Evolutionary conservation across 805 yeast genomes (phyloP).

Genomic region (Ogataea naganishii): DNA sequence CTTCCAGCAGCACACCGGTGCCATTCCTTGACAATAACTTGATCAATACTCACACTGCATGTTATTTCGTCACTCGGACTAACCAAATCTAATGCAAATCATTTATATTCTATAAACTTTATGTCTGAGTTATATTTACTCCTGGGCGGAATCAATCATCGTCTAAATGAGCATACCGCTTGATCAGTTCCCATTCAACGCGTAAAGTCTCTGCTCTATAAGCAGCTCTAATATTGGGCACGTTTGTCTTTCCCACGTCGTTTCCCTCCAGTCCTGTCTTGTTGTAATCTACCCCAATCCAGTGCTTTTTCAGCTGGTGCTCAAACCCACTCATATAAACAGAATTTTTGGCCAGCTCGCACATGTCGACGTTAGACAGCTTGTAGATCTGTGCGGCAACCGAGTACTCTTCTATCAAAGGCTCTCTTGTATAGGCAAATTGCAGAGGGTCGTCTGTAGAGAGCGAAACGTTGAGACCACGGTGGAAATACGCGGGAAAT

Average conservation of each 20-base stretch:
- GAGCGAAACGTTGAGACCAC: constrained; percentile 89
- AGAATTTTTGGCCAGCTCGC: constrained; percentile 90
- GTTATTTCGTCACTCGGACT: neutral
- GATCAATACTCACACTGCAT: too few relatives aligned
- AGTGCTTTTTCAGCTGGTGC: constrained; percentile 72
- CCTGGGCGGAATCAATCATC: constrained; percentile 2
- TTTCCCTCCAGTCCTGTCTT: constrained; percentile 67
- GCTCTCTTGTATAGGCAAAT: constrained; percentile 94
- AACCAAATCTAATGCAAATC: neutral
- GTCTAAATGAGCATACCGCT: constrained; percentile 36
- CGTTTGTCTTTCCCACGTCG: constrained; percentile 89
- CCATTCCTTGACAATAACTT: too few relatives aligned
- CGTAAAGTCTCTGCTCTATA: constrained; percentile 76
- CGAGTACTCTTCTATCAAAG: constrained; percentile 93
- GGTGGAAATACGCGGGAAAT: constrained; percentile 79
- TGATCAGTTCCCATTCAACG: constrained; percentile 62
- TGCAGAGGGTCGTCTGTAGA: constrained; percentile 98
- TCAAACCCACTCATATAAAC: constrained; percentile 95
- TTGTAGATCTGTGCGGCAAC: constrained; percentile 98
- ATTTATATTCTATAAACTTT: too few relatives aligned
- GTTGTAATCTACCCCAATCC: constrained; percentile 71
- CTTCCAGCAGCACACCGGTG: too few relatives aligned
- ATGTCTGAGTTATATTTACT: neutral
- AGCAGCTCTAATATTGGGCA: constrained; percentile 79
- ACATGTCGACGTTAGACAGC: constrained; percentile 91